A percentile compares a stretch with the other conserved stretches of the same genome.
phyloP scores from a whole-genome alignment of 2,329 filamentous ascomycete species.

The Stagonosporopsis rhizophila region DNA sequence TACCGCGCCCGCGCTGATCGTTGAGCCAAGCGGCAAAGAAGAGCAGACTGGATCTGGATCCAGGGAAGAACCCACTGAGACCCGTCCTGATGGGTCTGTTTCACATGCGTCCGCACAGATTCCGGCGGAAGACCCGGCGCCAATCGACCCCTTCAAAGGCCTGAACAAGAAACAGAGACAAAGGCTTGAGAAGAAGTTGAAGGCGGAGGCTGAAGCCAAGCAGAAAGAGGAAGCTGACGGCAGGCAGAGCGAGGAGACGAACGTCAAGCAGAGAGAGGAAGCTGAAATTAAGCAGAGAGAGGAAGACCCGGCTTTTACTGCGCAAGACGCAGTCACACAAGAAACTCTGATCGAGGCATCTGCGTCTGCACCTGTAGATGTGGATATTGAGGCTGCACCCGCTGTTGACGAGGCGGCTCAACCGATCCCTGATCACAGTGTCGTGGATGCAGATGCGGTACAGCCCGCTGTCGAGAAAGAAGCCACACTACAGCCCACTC shows the following conservation, averaged over 20 bases:
- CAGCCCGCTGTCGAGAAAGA: neutral
- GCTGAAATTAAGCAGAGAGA: neutral
- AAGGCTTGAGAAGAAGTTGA: too few species aligned
- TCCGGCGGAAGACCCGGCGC: constrained; percentile 5
- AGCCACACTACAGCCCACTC: neutral
- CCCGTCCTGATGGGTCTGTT: neutral
- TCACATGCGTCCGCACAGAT: neutral
- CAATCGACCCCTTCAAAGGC: constrained; percentile 38
- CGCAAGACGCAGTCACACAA: neutral
- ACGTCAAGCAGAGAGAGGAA: neutral
- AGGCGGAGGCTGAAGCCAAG: constrained; percentile 30
- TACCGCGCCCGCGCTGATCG: neutral
- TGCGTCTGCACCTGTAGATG: too few species aligned
- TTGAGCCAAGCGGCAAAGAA: neutral
- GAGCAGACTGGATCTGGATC: neutral
- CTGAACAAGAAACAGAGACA: constrained; percentile 38
- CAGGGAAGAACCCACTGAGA: neutral
- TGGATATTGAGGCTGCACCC: neutral
- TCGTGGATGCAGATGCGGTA: too few species aligned
- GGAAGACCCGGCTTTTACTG: constrained; percentile 12
- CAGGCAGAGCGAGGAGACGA: constrained; percentile 16
- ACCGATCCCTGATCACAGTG: neutral
- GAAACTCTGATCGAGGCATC: neutral
- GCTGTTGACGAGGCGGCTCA: neutral
- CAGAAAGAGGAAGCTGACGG: neutral